Percentiles rank a stretch among this genome's conserved stretches.
Evolutionary conservation across 2,329 filamentous ascomycete species (phyloP).

Genomic region (Parastagonospora nodorum): DNA sequence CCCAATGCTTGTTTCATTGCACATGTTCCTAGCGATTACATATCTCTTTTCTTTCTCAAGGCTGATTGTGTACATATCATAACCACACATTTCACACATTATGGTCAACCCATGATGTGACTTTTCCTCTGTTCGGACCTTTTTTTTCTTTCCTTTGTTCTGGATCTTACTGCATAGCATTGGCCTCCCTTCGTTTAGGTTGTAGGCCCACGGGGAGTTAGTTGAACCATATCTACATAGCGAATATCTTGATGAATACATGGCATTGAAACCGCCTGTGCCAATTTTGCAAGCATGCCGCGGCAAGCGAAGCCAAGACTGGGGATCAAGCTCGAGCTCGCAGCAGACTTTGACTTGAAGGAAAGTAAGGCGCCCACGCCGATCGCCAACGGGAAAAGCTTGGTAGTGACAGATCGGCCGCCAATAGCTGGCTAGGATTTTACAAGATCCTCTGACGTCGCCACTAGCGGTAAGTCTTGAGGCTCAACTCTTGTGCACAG

Average conservation of each 20-base stretch:
- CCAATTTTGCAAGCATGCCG: background rate
- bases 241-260: background rate
- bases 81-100: constrained; percentile 2
- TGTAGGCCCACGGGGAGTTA: constrained; percentile 14
- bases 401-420: background rate
- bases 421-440: background rate
- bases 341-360: too few relatives aligned
- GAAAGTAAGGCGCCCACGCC: too few relatives aligned
- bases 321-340: too few relatives aligned
- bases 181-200: constrained; percentile 8
- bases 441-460: too few relatives aligned
- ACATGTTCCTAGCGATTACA: constrained; percentile 12
- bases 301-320: constrained; percentile 1
- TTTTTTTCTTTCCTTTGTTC: constrained; percentile 6
- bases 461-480: too few relatives aligned
- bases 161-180: too few relatives aligned
- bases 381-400: background rate
- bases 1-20: constrained; percentile 16
- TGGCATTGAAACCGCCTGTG: background rate
- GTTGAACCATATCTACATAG: constrained; percentile 1
- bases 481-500: too few relatives aligned
- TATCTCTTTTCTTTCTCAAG: constrained; percentile 15
- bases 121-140: background rate
- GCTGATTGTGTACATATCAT: constrained; percentile 30
- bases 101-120: background rate